Evolutionary conservation across 1,284 basidiomycete species (phyloP), one percentile per base, ranked within the genome.

Genomic region (Cutaneotrichosporon sp.): DNA sequence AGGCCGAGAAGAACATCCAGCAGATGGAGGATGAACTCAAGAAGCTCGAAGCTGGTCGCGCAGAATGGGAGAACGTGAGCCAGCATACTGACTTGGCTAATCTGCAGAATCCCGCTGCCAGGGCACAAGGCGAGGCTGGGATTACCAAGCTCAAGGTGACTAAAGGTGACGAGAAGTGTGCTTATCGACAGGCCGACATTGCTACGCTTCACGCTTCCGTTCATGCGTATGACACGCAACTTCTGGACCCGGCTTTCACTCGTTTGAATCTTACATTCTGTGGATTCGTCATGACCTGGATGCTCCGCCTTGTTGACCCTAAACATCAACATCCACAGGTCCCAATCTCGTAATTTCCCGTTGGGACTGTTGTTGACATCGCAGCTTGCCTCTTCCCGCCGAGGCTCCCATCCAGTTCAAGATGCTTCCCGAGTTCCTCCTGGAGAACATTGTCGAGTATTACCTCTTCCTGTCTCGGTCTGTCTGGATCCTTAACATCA

Each of bases 381-480:
- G 21, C 66, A 95, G 91, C 38, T 81, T 97, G 34, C 95, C 96
- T 0, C 82, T 99, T 26, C 90, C 93, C 0, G 82, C 87, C 60
- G 90, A 96, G 61, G 90, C 95, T 6, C 92, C 95, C 0, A 84
- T 88, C 73, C 83, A 86, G 0, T 98, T 98, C 85, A 85, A 88
- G 34, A 90, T 92, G 73, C 84, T 99, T 36, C 97, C 97, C 0
- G 97, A 99, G 79, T 97, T 95, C 77, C 86, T 97, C 42, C 81
- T 98, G 47, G 97, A 99, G 76, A 96, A 98, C 76, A 87, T 97
- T 11, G 90, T 94, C 5, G 93, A 97, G 64, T 94, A 91, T 77
- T 86, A 90, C 69, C 86, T 89, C 68, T 97, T 90, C 81, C 85
- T 90, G 30, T 88, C 90, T 52, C 87, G 89, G 90, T 93, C 71